Base-by-base conservation (phyloP, 106 monocot species). In the Dioscorea dumetorum region DNA sequence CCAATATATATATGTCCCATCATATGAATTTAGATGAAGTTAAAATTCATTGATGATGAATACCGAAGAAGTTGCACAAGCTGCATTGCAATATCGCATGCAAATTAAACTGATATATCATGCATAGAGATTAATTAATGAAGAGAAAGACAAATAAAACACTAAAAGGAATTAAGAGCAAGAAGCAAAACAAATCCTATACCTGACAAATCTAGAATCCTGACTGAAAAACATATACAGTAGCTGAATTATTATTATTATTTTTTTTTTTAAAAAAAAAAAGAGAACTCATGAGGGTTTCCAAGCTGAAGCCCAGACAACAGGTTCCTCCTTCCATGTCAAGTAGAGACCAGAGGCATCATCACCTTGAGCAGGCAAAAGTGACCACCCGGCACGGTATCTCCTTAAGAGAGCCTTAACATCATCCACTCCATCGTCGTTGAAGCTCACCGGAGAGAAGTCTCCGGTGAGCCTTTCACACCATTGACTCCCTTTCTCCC, bases 281-380 rank as follows among this genome's bases (percentile, higher is more conserved):
- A n/a, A n/a, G n/a, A 56, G n/a, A 14, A 15, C 18, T 56, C 54
- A 56, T 56, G 54, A 75, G 60, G 78, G 73, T 63, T 82, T 87
- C 86, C 86, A 87, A 49, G 82, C 82, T 49, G 82, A 87, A 19
- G 86, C 79, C 86, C 86, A 87, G 50, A 82, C 82, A 49, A 76
- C 82, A 2, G 86, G 79, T 23, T 82, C 79, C 11, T 82, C 79
- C 72, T 87, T 87, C 86, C 86, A 87, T 52, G 73, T 41, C 76
- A 87, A 60, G 74, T 82, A 79, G n/a, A 87, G 70, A 34, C 86
- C 86, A 0, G 84, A 50, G 22, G 51, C 51, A 11, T 35, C 63
- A 11, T 28, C 58, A 0, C 64, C 64, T 19, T 57, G 57, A 1
- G 73, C 73, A 14, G 76, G 63, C n/a, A 35, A 22, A 0, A 72